Evolutionary conservation across 352 stramenopile species (phyloP).

Genomic region (Phytophthora megakarya): DNA sequence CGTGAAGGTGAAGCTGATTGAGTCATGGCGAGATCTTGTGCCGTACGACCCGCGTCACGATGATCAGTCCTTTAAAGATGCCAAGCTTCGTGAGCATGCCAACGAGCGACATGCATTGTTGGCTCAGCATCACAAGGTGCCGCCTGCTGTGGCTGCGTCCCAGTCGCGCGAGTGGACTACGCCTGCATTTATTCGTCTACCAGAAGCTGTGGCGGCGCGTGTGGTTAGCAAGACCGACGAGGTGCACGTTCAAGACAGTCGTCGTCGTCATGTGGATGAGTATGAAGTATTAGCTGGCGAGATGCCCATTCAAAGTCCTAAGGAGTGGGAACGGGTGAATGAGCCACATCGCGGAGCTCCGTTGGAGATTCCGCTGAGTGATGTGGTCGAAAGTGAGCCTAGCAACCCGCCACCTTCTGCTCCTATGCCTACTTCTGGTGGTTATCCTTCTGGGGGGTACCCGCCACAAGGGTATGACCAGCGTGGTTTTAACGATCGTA

Average conservation of each 20-base stretch:
- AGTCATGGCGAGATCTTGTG: constrained; percentile 85
- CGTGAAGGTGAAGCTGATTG: constrained; percentile 83
- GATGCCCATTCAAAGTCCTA: constrained; percentile 73
- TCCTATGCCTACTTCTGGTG: constrained; percentile 19
- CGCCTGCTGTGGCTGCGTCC: constrained; percentile 45
- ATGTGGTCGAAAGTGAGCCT: constrained; percentile 50
- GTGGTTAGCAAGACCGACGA: constrained; percentile 48
- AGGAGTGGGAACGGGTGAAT: constrained; percentile 76
- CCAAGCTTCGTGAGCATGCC: constrained; percentile 85
- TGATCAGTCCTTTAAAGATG: constrained; percentile 81
- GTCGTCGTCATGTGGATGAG: constrained; percentile 81
- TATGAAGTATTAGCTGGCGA: constrained; percentile 84
- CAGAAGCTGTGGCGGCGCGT: constrained; percentile 56
- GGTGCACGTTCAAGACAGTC: constrained; percentile 63
- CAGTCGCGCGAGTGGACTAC: constrained; percentile 69
- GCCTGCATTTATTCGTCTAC: constrained; percentile 64
- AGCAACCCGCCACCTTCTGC: constrained; percentile 20
- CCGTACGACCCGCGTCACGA: constrained; percentile 57
- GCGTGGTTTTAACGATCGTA: constrained; percentile 29
- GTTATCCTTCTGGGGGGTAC: constrained; percentile 32
- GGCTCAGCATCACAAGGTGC: constrained; percentile 77
- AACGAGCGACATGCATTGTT: constrained; percentile 71
- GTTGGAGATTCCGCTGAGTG: constrained; percentile 69
- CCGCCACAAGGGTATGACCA: constrained; percentile 30
- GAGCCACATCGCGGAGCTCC: constrained; percentile 63